Percentiles rank a stretch among this genome's conserved stretches.
Conservation (phyloP, 306 rosid species). For the Notholithocarpus densiflorus region DNA sequence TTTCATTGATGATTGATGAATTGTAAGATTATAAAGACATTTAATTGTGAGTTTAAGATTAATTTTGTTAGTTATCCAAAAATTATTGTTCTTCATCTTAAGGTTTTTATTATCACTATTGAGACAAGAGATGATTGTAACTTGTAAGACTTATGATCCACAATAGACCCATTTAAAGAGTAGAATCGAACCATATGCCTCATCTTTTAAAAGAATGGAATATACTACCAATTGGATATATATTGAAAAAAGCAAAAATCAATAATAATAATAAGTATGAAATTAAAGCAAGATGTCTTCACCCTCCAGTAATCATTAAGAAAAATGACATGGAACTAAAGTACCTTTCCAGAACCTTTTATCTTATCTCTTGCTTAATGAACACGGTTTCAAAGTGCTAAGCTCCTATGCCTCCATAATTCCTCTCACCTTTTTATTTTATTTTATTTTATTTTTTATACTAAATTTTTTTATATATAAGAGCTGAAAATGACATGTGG, state of each 20-base stretch:
- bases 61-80: no score
- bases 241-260: no score
- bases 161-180: no score
- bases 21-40: no score
- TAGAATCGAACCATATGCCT: no score
- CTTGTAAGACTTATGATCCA: no score
- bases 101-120: neutral
- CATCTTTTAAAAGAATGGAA: no score
- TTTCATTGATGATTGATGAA: no score
- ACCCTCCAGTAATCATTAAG: neutral
- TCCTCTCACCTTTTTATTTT: conserved; percentile 7
- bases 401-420: conserved; percentile 25
- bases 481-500: conserved; percentile 27
- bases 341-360: conserved; percentile 1
- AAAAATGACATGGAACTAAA: neutral
- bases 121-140: neutral
- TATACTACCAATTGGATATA: no score
- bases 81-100: neutral
- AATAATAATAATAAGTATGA: neutral
- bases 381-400: conserved; percentile 35
- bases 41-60: no score
- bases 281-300: neutral
- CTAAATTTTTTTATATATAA: neutral
- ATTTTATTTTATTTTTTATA: no score
- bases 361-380: conserved; percentile 42